phyloP scores from a whole-genome alignment of 177 flowering plant species.

The Vitis hybrid region DNA sequence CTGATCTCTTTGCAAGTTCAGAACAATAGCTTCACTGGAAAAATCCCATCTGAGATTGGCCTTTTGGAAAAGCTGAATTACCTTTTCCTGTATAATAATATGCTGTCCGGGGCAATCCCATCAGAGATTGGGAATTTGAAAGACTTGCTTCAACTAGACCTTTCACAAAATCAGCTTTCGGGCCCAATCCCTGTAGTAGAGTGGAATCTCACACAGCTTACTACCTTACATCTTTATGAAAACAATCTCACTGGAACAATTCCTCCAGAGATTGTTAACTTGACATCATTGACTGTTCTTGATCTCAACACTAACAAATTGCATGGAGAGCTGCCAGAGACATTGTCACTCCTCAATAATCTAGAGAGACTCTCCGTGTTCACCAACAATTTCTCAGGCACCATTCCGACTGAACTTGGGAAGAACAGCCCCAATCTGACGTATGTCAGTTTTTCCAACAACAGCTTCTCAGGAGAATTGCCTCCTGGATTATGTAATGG shows the following conservation, averaged over 20 bases:
- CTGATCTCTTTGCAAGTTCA: slow-evolving; percentile 59
- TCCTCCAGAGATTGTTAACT: slow-evolving; percentile 60
- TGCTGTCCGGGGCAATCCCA: slow-evolving; percentile 61
- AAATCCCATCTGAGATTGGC: slow-evolving; percentile 64
- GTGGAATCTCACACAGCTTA: slow-evolving; percentile 48
- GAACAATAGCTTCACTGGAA: slow-evolving; percentile 46
- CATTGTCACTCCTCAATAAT: slow-evolving; percentile 47
- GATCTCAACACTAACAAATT: slow-evolving; percentile 53
- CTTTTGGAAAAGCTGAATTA: slow-evolving; percentile 32
- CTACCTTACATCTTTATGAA: slow-evolving; percentile 37
- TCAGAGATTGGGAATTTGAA: slow-evolving; percentile 49
- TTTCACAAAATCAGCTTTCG: slow-evolving; percentile 50
- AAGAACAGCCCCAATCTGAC: slow-evolving; percentile 26
- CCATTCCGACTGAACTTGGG: slow-evolving; percentile 57
- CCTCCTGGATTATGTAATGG: slow-evolving; percentile 67
- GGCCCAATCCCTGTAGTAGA: slow-evolving; percentile 66
- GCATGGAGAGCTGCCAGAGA: slow-evolving; percentile 55
- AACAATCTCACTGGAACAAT: slow-evolving; percentile 66
- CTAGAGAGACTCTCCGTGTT: slow-evolving; percentile 38
- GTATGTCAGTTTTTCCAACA: slow-evolving; percentile 49
- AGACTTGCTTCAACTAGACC: slow-evolving; percentile 25
- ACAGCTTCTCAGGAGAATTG: slow-evolving; percentile 66
- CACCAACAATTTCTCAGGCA: slow-evolving; percentile 56
- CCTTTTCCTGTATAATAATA: slow-evolving; percentile 43
- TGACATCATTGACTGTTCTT: slow-evolving; percentile 31